Evolutionary conservation across 768 basidiomycete species (phyloP), one percentile per base, ranked within the genome.

Genomic region (Steccherinum ochraceum): DNA sequence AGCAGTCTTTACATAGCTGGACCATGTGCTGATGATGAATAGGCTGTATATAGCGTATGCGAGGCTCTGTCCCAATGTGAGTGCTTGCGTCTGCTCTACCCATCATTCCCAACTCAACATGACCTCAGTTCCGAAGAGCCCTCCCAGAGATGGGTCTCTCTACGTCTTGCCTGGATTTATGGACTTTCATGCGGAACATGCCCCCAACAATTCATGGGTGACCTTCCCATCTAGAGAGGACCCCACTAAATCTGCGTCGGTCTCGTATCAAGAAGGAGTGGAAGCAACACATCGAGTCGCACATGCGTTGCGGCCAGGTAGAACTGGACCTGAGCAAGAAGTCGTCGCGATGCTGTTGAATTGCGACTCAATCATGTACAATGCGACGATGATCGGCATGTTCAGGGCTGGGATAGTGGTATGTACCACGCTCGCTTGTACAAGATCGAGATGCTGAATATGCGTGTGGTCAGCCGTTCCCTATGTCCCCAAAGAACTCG

Each of bases 401-500:
- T 5, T 50, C 2, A 19, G 53, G 2, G 53, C 53, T 11, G 53
- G 53, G 24, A 27, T 50, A 4, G 45, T 50, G 25, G 55, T 56
- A 45, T 12, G 24, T 46, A 18, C 27, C 2, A 7, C 26, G n/a
- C n/a, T n/a, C n/a, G n/a, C n/a, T n/a, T n/a, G n/a, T n/a, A n/a
- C n/a, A n/a, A n/a, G n/a, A n/a, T n/a, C n/a, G n/a, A n/a, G n/a
- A n/a, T n/a, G n/a, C n/a, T n/a, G n/a, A n/a, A 24, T n/a, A n/a
- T n/a, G n/a, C n/a, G n/a, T n/a, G n/a, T 12, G 2, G 11, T 4
- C 24, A 55, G 54, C 68, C 69, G 1, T 69, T 70, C 48, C 69
- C 66, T 1, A 69, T 71, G 45, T 67, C 69, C 1, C 69, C 68
- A 18, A 59, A 69, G 12, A 72, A 71, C 51, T 68, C 68, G 3